Percentiles rank a stretch among this genome's conserved stretches.
phyloP scores from a whole-genome alignment of 2,329 filamentous ascomycete species.

The Fusarium sp. region DNA sequence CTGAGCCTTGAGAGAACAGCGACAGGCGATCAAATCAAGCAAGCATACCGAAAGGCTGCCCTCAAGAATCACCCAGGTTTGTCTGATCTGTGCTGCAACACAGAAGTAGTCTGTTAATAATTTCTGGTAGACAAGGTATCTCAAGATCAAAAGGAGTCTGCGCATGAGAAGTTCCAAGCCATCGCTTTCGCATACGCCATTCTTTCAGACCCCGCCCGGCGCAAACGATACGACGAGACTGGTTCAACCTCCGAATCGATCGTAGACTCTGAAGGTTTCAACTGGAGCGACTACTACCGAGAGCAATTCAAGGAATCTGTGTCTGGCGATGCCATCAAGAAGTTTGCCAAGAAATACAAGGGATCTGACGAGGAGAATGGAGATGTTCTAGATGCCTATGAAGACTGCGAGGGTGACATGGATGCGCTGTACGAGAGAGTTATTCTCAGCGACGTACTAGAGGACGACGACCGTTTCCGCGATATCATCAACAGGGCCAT shows the following conservation, averaged over 20 bases:
- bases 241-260: conserved; percentile 89
- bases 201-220: conserved; percentile 82
- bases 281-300: conserved; percentile 91
- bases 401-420: conserved; percentile 78
- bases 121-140: conserved; percentile 77
- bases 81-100: conserved; percentile 21
- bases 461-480: conserved; percentile 88
- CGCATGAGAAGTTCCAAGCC: conserved; percentile 85
- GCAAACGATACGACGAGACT: conserved; percentile 88
- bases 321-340: conserved; percentile 77
- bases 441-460: conserved; percentile 85
- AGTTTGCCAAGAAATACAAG: conserved; percentile 83
- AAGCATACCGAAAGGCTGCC: conserved; percentile 90
- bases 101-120: conserved; percentile 21
- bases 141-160: conserved; percentile 73
- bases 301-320: conserved; percentile 84
- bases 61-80: conserved; percentile 87
- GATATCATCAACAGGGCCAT: conserved; percentile 86
- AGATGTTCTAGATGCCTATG: conserved; percentile 82
- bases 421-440: conserved; percentile 81
- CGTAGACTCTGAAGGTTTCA: conserved; percentile 81
- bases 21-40: conserved; percentile 83
- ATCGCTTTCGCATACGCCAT: conserved; percentile 95
- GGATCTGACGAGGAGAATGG: conserved; percentile 84
- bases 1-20: conserved; percentile 78